Percentiles rank a stretch among this genome's conserved stretches.
Conservation (phyloP, 2,329 filamentous ascomycete species). For the Arthrinium phaeospermum region DNA sequence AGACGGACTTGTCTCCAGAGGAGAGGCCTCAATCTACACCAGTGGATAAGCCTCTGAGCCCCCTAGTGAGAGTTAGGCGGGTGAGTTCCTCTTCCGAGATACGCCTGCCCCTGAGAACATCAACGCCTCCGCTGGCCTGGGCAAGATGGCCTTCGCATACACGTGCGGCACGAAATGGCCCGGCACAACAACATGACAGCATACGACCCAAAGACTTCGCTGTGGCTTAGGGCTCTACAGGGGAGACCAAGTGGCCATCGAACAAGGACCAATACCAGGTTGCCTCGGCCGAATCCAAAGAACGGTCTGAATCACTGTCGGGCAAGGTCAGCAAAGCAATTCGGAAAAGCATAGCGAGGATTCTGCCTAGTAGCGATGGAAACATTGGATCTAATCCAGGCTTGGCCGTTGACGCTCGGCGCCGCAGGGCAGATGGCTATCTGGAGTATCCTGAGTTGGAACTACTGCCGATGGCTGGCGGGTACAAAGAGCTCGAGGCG, state of each 20-base stretch:
- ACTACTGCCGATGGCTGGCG: constrained; percentile 38
- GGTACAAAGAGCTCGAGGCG: constrained; percentile 40
- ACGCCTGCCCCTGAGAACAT: constrained; percentile 1
- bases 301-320: constrained; percentile 30
- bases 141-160: constrained; percentile 42
- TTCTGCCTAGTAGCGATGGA: constrained; percentile 26
- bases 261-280: not conserved
- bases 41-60: not conserved
- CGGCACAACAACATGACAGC: constrained; percentile 34
- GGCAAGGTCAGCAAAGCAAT: constrained; percentile 33
- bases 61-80: not conserved
- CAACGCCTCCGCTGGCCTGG: constrained; percentile 38
- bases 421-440: constrained; percentile 21
- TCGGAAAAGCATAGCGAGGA: constrained; percentile 33
- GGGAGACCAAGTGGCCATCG: constrained; percentile 23
- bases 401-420: not conserved
- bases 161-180: constrained; percentile 34
- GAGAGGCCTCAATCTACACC: not conserved
- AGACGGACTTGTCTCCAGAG: not conserved
- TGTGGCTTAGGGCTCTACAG: not conserved
- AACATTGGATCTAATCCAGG: not conserved
- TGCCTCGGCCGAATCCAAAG: constrained; percentile 22
- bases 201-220: constrained; percentile 36
- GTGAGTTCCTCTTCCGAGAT: not conserved
- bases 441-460: constrained; percentile 45